phyloP scores from a whole-genome alignment of 208 protist genomes.

The Acanthamoeba triangularis region DNA sequence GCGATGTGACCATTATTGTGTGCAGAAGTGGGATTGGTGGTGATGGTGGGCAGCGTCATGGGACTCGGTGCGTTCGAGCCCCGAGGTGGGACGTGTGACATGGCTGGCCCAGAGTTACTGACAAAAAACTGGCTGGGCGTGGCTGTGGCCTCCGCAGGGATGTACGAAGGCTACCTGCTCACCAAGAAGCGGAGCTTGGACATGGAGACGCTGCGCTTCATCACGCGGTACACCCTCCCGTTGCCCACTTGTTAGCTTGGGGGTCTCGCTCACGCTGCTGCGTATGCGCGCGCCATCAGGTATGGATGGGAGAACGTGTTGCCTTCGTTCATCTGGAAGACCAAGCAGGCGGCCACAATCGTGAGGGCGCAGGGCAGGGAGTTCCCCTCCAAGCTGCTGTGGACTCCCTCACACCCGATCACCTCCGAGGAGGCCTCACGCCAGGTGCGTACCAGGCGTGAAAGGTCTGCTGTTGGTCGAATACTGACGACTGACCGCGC shows the following conservation, averaged over 20 bases:
- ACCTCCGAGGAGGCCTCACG: constrained; percentile 9
- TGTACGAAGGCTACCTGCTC: constrained; percentile 15
- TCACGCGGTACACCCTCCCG: background rate
- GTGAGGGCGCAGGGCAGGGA: background rate
- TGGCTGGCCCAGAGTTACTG: background rate
- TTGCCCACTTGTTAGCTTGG: background rate
- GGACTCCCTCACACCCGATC: constrained; percentile 16
- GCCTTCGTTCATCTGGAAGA: constrained; percentile 33
- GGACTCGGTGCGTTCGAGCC: background rate
- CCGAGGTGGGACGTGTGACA: background rate
- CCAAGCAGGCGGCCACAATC: constrained; percentile 11
- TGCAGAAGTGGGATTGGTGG: background rate
- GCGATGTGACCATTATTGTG: too few relatives aligned
- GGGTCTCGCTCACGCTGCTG: background rate
- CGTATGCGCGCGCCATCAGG: background rate
- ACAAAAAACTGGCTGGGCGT: background rate
- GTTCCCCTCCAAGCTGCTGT: constrained; percentile 33
- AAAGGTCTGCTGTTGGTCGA: too few relatives aligned
- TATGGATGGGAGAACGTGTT: constrained; percentile 21
- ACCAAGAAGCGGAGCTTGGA: constrained; percentile 16
- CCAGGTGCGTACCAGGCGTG: background rate
- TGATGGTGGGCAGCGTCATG: constrained; percentile 39
- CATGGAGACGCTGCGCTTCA: constrained; percentile 17
- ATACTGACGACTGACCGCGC: background rate
- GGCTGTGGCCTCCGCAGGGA: background rate